phyloP scores from a whole-genome alignment of 1,284 basidiomycete genomes.

The Bondarzewia mesenterica region DNA sequence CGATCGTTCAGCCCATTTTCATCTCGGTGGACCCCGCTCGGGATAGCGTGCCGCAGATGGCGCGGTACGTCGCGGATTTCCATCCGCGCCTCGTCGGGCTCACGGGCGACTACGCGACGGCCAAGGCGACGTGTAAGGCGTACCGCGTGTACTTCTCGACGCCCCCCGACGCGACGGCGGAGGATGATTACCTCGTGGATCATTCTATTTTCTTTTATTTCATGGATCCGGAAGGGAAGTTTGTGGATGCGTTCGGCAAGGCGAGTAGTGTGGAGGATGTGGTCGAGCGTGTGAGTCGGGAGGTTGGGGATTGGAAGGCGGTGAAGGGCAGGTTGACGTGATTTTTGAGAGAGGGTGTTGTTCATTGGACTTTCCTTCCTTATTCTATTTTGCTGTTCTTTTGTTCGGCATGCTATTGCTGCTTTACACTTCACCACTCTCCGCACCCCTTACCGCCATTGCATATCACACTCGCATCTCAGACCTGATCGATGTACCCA shows the following conservation, averaged over 20 bases:
- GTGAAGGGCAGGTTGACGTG: conserved; percentile 22
- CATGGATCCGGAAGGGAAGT: conserved; percentile 93
- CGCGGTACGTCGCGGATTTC: conserved; percentile 72
- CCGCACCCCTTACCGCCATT: not conserved
- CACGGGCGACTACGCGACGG: conserved; percentile 79
- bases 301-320: conserved; percentile 48
- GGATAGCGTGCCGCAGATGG: conserved; percentile 62
- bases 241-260: conserved; percentile 97
- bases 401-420: not conserved
- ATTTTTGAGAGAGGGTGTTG: not conserved
- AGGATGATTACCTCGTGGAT: conserved; percentile 92
- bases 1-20: conserved; percentile 79
- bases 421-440: not conserved
- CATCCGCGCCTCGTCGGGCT: conserved; percentile 88
- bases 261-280: conserved; percentile 69
- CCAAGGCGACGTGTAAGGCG: conserved; percentile 87
- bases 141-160: conserved; percentile 99
- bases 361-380: too few species aligned
- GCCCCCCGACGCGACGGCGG: conserved; percentile 82
- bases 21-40: conserved; percentile 95
- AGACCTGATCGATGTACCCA: not conserved
- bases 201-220: conserved; percentile 98
- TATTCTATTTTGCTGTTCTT: too few species aligned
- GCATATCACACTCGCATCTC: not conserved
- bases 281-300: conserved; percentile 47